Conservation (phyloP, 2,329 filamentous ascomycete species). For the Botryotinia calthae region DNA sequence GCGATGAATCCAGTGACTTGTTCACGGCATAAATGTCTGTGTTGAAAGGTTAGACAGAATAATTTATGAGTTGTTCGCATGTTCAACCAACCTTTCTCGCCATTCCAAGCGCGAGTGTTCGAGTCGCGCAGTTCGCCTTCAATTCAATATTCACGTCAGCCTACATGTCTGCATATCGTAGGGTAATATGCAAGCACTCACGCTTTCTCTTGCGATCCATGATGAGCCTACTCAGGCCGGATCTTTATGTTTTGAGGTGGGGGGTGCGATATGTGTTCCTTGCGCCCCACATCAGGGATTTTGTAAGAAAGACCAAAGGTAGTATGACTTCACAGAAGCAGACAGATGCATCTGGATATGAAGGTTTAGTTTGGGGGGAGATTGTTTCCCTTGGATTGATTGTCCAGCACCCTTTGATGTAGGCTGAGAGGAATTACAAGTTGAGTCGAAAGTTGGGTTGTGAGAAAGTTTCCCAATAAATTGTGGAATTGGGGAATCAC, state of each 20-base stretch:
- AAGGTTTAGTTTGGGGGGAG: background rate
- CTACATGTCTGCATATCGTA: slow-evolving; percentile 11
- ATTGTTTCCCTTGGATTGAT: background rate
- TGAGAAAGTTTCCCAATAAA: slow-evolving; percentile 14
- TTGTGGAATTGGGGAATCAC: background rate
- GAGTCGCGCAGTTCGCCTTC: slow-evolving; percentile 85
- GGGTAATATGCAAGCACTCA: slow-evolving; percentile 39
- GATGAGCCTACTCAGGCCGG: slow-evolving; percentile 30
- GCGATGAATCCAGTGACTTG: slow-evolving; percentile 82
- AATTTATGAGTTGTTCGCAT: slow-evolving; percentile 1
- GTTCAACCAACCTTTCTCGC: slow-evolving; percentile 69
- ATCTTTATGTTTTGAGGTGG: slow-evolving; percentile 26
- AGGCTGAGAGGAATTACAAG: background rate
- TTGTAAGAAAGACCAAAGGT: slow-evolving; percentile 38
- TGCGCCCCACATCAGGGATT: slow-evolving; percentile 39
- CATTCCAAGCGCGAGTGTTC: slow-evolving; percentile 85
- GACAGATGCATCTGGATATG: slow-evolving; percentile 40
- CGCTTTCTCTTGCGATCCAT: slow-evolving; percentile 68
- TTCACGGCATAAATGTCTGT: slow-evolving; percentile 50
- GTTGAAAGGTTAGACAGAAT: slow-evolving; percentile 24
- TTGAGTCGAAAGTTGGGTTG: background rate
- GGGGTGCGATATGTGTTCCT: slow-evolving; percentile 32
- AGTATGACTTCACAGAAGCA: slow-evolving; percentile 36
- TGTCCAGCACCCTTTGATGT: background rate
- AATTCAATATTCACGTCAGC: slow-evolving; percentile 27